A percentile compares a stretch with the other conserved stretches of the same genome.
Evolutionary conservation across 495 filamentous ascomycete species (phyloP).

Genomic region (Cercophora sp.): DNA sequence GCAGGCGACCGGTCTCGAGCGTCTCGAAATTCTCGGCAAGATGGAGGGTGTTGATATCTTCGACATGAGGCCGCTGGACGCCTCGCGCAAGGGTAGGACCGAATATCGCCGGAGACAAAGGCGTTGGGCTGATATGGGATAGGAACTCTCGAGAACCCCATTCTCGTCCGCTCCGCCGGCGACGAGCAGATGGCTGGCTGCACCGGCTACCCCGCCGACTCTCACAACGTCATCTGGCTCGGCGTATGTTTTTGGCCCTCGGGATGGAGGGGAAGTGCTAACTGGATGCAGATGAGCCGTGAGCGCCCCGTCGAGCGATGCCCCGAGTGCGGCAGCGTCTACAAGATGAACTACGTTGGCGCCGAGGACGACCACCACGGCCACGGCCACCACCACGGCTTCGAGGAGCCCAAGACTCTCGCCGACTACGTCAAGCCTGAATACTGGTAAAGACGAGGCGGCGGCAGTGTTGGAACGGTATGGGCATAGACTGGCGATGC

Average conservation of each 20-base stretch:
- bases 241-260: slow-evolving; percentile 53
- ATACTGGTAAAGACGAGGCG: slow-evolving; percentile 62
- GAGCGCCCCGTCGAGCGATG: slow-evolving; percentile 90
- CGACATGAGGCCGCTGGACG: slow-evolving; percentile 94
- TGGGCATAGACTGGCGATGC: not conserved
- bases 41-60: slow-evolving; percentile 98
- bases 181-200: slow-evolving; percentile 97
- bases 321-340: slow-evolving; percentile 89
- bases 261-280: not conserved
- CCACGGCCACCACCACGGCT: slow-evolving; percentile 53
- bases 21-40: slow-evolving; percentile 97
- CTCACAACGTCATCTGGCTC: slow-evolving; percentile 85
- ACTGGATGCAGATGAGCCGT: slow-evolving; percentile 63
- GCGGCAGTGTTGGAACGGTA: not conserved
- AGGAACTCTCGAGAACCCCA: slow-evolving; percentile 89
- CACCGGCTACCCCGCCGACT: slow-evolving; percentile 90
- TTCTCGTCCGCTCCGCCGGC: slow-evolving; percentile 81
- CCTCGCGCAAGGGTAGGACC: slow-evolving; percentile 64
- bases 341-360: slow-evolving; percentile 96
- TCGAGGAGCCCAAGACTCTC: slow-evolving; percentile 84
- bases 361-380: slow-evolving; percentile 60
- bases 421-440: slow-evolving; percentile 88
- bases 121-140: slow-evolving; percentile 8
- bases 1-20: slow-evolving; percentile 94
- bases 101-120: not conserved